Conservation (phyloP, 2,329 filamentous ascomycete species). For the Colletotrichum sidae region DNA sequence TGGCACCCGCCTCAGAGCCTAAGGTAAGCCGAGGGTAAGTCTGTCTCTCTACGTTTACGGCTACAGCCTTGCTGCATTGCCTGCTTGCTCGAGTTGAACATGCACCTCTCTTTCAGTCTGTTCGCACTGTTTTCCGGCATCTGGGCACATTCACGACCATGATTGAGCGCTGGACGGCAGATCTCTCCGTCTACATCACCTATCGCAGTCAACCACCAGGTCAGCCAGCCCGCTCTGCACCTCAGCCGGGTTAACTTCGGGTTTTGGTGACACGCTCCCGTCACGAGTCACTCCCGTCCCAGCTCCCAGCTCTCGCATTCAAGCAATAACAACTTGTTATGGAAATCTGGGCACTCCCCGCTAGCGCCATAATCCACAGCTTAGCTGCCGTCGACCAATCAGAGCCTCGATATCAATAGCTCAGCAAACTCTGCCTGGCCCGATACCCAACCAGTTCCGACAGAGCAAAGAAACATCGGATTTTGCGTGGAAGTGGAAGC, state of each 20-base stretch:
- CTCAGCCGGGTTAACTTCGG: no score
- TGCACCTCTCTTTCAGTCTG: background rate
- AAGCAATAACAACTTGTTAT: constrained; percentile 34
- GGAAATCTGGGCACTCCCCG: constrained; percentile 24
- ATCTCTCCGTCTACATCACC: constrained; percentile 14
- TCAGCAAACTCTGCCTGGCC: constrained; percentile 32
- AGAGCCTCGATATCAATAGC: constrained; percentile 6
- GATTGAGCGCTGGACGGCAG: constrained; percentile 7
- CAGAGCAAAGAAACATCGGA: background rate
- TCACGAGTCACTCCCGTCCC: constrained; percentile 35
- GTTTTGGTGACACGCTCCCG: constrained; percentile 2
- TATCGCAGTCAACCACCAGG: constrained; percentile 17
- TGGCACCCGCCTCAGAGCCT: constrained; percentile 35
- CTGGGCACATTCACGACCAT: constrained; percentile 9
- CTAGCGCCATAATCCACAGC: constrained; percentile 38
- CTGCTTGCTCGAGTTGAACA: constrained; percentile 15
- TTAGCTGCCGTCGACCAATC: constrained; percentile 29
- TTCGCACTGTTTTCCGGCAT: background rate
- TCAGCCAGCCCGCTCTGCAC: constrained; percentile 14
- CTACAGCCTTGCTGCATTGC: background rate
- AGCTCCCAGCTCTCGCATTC: constrained; percentile 18
- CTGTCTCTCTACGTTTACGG: constrained; percentile 19
- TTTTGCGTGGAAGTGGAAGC: constrained; percentile 2
- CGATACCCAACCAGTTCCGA: background rate
- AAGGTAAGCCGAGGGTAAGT: constrained; percentile 33